A percentile compares a stretch with the other conserved stretches of the same genome.
Evolutionary conservation across 441 rosid species (phyloP).

Genomic region (Biscutella laevigata): DNA sequence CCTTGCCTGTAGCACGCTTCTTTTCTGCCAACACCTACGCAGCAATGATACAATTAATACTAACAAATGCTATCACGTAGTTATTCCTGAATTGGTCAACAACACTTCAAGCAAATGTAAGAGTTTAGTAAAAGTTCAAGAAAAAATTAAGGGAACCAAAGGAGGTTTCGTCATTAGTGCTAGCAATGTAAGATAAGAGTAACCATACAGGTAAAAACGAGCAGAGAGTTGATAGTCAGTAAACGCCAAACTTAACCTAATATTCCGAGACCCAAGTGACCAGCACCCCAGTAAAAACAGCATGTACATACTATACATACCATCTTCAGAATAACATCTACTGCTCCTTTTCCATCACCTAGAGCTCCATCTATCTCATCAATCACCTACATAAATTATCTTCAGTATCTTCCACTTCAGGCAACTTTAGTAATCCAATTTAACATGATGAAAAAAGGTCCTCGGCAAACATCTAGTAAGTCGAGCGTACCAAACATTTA

Average conservation of each 20-base stretch:
- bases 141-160: neutral
- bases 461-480: constrained; percentile 18
- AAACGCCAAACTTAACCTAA: constrained; percentile 9
- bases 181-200: neutral
- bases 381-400: constrained; percentile 53
- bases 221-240: constrained; percentile 7
- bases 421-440: constrained; percentile 1
- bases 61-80: neutral
- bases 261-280: neutral
- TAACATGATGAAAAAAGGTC: constrained; percentile 5
- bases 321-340: constrained; percentile 89
- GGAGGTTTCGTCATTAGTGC: neutral
- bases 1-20: constrained; percentile 53
- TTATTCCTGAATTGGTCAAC: neutral
- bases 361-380: constrained; percentile 99
- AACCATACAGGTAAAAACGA: neutral
- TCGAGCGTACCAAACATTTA: constrained; percentile 69
- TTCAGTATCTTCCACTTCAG: constrained; percentile 21
- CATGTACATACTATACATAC: constrained; percentile 40
- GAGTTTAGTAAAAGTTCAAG: neutral
- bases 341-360: constrained; percentile 96
- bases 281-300: constrained; percentile 4
- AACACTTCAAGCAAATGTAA: too few species aligned
- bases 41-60: constrained; percentile 11
- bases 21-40: constrained; percentile 67